These are phyloP conservation scores for Nemania sp. DNA, from an alignment of 2,329 filamentous ascomycete genomes.

Conservation along the genomic window DNA sequence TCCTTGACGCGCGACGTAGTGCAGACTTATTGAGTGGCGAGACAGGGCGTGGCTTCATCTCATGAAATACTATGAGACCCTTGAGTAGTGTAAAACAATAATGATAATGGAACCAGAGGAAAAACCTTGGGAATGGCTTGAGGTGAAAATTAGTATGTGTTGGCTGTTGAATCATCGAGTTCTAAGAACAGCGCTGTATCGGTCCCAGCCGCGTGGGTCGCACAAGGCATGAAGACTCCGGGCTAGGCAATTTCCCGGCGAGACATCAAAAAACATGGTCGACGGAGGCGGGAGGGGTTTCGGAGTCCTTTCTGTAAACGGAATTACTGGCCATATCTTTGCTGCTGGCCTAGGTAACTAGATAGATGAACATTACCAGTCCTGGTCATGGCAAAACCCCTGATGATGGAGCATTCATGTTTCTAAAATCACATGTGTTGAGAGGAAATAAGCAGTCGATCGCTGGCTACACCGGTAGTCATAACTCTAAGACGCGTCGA, in stretches of 20 bases:
- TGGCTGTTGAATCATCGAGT: neutral
- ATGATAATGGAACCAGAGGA: constrained; percentile 4
- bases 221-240: constrained; percentile 19
- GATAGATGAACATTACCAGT: neutral
- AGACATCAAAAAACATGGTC: constrained; percentile 20
- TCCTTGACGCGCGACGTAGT: constrained; percentile 81
- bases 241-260: constrained; percentile 20
- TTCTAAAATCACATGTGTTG: neutral
- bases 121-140: constrained; percentile 1
- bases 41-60: constrained; percentile 67
- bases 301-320: constrained; percentile 26
- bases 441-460: neutral
- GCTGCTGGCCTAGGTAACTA: constrained; percentile 5
- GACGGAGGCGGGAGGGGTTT: constrained; percentile 25
- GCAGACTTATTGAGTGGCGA: constrained; percentile 69
- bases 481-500: neutral
- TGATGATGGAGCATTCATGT: constrained; percentile 2
- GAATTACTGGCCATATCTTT: constrained; percentile 12
- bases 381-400: neutral
- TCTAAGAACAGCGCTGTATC: constrained; percentile 8
- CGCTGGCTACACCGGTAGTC: neutral
- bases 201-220: constrained; percentile 8
- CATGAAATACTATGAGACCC: constrained; percentile 46
- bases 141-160: constrained; percentile 3
- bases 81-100: constrained; percentile 18